Conservation (phyloP, 2,329 filamentous ascomycete genomes). For the Tolypocladium paradoxum region DNA sequence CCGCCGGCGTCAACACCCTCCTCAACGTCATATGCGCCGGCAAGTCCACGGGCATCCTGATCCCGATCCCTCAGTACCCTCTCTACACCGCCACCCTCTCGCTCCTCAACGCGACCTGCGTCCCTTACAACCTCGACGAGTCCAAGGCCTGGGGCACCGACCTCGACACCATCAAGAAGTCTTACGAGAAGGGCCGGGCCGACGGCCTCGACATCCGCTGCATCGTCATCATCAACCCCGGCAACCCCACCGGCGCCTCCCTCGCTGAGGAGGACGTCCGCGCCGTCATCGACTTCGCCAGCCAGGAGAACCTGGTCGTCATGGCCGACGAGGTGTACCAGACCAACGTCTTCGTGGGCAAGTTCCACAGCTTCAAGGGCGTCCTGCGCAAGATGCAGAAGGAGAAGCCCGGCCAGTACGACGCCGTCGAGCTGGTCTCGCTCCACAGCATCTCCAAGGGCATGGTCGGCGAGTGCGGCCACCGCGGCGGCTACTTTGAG, state of each 20-base stretch:
- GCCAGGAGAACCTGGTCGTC: conserved; percentile 74
- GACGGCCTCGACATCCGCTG: conserved; percentile 80
- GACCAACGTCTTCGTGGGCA: conserved; percentile 91
- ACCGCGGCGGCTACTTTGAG: conserved; percentile 97
- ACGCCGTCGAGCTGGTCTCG: conserved; percentile 78
- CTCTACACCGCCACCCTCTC: conserved; percentile 91
- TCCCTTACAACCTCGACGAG: conserved; percentile 93
- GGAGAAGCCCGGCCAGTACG: conserved; percentile 63
- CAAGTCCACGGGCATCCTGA: conserved; percentile 70
- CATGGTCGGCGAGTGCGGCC: conserved; percentile 97
- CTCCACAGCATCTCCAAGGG: conserved; percentile 94
- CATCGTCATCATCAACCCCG: conserved; percentile 96
- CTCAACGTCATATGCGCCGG: conserved; percentile 78
- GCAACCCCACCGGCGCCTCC: conserved; percentile 90
- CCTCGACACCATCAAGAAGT: conserved; percentile 60
- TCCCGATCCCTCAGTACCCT: conserved; percentile 96
- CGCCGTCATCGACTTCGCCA: conserved; percentile 77
- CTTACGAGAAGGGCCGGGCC: conserved; percentile 62
- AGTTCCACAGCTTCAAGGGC: conserved; percentile 94
- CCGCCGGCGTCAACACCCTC: conserved; percentile 88
- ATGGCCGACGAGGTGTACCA: conserved; percentile 98
- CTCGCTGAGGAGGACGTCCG: conserved; percentile 70
- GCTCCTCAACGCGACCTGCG: conserved; percentile 72
- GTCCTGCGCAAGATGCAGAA: conserved; percentile 73
- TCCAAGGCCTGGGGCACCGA: conserved; percentile 79